phyloP scores from a whole-genome alignment of 2,329 filamentous ascomycete genomes.

The Apiospora kogelbergensis region DNA sequence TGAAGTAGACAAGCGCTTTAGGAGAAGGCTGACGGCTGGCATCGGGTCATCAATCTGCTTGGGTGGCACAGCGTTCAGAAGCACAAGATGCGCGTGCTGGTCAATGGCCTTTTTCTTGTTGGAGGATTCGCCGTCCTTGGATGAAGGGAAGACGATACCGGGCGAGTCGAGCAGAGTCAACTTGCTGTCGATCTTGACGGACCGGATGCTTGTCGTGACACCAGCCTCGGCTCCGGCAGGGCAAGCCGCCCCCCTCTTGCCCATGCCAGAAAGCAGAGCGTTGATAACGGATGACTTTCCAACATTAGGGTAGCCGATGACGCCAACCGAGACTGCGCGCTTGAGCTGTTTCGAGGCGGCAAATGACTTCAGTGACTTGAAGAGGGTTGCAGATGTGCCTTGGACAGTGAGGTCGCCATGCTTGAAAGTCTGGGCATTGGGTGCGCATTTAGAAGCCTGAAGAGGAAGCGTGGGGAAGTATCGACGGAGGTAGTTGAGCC shows the following conservation, averaged over 20 bases:
- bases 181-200: conserved; percentile 94
- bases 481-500: conserved; percentile 80
- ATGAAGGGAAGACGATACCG: conserved; percentile 87
- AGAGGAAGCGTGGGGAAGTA: conserved; percentile 92
- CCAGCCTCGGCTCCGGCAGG: conserved; percentile 90
- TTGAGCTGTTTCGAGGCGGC: conserved; percentile 82
- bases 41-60: conserved; percentile 93
- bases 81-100: conserved; percentile 79
- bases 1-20: conserved; percentile 74
- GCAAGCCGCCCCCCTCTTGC: conserved; percentile 67
- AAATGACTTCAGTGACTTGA: conserved; percentile 88
- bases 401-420: conserved; percentile 87
- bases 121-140: conserved; percentile 29
- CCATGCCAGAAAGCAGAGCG: conserved; percentile 74
- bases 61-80: conserved; percentile 88
- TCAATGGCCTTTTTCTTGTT: conserved; percentile 59
- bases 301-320: conserved; percentile 95
- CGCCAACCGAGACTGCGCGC: conserved; percentile 84
- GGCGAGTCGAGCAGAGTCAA: conserved; percentile 91
- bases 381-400: conserved; percentile 79
- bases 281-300: conserved; percentile 98
- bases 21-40: conserved; percentile 80
- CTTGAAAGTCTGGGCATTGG: conserved; percentile 88
- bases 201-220: conserved; percentile 82
- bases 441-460: conserved; percentile 76